A percentile compares a stretch with the other conserved stretches of the same genome.
Evolutionary conservation across 2,329 filamentous ascomycete species (phyloP).

Genomic region (Neofusicoccum cordaticola): DNA sequence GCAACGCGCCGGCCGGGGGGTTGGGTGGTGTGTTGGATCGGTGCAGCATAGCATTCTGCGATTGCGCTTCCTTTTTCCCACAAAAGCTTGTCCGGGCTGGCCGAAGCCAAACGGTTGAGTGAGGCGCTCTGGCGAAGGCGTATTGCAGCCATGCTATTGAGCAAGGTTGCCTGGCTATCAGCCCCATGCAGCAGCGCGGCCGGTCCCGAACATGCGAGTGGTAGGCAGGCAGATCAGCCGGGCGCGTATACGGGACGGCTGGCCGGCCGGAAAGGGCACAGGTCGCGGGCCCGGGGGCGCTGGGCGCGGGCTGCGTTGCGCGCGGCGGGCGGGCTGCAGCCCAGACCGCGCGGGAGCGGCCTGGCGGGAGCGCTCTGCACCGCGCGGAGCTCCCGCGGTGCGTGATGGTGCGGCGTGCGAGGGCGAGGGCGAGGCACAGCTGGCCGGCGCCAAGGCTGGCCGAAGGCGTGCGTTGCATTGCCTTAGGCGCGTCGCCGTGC

Average conservation of each 20-base stretch:
- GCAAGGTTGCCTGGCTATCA: slow-evolving; percentile 1
- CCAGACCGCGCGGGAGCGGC: slow-evolving; percentile 4
- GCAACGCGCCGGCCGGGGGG: not conserved
- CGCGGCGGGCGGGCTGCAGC: not conserved
- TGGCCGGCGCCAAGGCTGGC: not conserved
- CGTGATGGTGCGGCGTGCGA: not conserved
- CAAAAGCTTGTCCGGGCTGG: not conserved
- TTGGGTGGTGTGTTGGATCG: not conserved
- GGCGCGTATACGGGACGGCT: slow-evolving; percentile 17
- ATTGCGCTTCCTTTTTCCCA: slow-evolving; percentile 5
- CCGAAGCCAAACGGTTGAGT: slow-evolving; percentile 9
- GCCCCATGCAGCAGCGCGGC: slow-evolving; percentile 13
- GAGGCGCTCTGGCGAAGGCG: slow-evolving; percentile 14
- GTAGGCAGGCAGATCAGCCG: slow-evolving; percentile 17
- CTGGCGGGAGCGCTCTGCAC: too few relatives aligned
- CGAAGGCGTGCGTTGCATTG: slow-evolving; percentile 5
- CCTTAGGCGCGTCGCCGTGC: slow-evolving; percentile 3
- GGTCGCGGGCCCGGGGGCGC: not conserved
- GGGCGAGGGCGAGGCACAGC: not conserved
- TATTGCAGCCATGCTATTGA: slow-evolving; percentile 12
- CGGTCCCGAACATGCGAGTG: slow-evolving; percentile 18
- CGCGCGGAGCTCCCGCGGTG: too few relatives aligned
- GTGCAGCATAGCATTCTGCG: not conserved
- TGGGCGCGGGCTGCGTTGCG: not conserved
- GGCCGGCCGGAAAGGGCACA: slow-evolving; percentile 4